A percentile compares a stretch with the other conserved stretches of the same genome.
phyloP scores from a whole-genome alignment of 371 early-diverging fungal genomes.

The Mortierella sp. region DNA sequence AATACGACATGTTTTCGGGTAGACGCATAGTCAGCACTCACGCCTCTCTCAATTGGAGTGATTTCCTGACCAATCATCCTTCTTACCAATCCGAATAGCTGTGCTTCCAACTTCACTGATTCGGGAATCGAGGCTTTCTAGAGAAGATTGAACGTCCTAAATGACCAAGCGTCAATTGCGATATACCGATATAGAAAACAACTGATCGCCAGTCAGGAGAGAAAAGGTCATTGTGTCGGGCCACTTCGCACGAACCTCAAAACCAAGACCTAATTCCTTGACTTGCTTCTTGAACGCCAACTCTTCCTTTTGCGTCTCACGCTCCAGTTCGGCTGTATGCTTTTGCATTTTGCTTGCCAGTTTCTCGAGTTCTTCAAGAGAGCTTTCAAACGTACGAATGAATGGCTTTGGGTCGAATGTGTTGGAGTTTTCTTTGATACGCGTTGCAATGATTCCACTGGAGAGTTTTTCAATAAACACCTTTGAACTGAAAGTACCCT shows the following conservation, averaged over 20 bases:
- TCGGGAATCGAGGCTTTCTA: slow-evolving; percentile 87
- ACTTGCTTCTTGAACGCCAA: slow-evolving; percentile 80
- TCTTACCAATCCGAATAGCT: slow-evolving; percentile 90
- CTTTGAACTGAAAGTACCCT: slow-evolving; percentile 54
- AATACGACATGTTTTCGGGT: neutral
- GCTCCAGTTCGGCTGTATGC: slow-evolving; percentile 88
- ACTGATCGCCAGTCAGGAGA: neutral
- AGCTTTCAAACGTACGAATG: slow-evolving; percentile 90
- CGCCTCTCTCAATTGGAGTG: neutral
- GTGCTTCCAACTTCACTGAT: slow-evolving; percentile 95
- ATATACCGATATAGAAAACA: neutral
- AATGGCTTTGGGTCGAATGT: slow-evolving; percentile 87
- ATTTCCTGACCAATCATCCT: neutral
- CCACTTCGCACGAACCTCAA: slow-evolving; percentile 67
- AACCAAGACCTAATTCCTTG: slow-evolving; percentile 75
- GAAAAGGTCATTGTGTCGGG: too few species aligned
- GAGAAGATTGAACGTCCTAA: slow-evolving; percentile 84
- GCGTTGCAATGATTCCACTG: slow-evolving; percentile 50
- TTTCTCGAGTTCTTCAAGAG: slow-evolving; percentile 83
- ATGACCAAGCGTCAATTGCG: neutral
- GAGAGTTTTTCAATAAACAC: slow-evolving; percentile 50
- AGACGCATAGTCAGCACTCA: neutral
- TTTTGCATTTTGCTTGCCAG: slow-evolving; percentile 81
- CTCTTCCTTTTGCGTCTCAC: slow-evolving; percentile 79
- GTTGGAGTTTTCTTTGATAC: slow-evolving; percentile 54